Evolutionary conservation across 2,329 filamentous ascomycete species (phyloP), one percentile per base, ranked within the genome.

Genomic region (Lachnellula hyalina): DNA sequence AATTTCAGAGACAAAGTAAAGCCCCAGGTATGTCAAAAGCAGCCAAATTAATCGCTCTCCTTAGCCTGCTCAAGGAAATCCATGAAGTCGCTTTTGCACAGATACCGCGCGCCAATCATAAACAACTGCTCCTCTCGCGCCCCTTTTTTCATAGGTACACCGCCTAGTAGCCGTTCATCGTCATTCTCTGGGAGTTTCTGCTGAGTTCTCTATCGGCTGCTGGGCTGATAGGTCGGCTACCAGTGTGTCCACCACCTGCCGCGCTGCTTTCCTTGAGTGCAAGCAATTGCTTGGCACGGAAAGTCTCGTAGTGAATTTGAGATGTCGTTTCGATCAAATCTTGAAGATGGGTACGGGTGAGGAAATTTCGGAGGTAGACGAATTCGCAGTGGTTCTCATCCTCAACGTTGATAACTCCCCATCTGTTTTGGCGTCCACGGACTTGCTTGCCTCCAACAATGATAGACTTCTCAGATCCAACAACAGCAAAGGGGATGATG

Each of bases 351-450:
- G 94, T 97, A 71, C 94, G 90, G 67, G 95, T 96, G 62, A 99
- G 84, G 84, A 99, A 99, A 82, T 99, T 93, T 72, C 94, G 87
- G 60, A 99, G 85, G 75, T 96, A 96, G 71, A 97, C 87, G 70
- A 99, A 99, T 83, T 99, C 94, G 84, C 94, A 99, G 81, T 99
- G 94, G 77, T 87, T 95, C 81, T 99, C 94, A 67, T 99, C 93
- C 78, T 99, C 94, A 67, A 99, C 93, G 71, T 99, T 99, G 81
- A 99, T 97, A 63, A 97, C 89, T 67, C 94, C 94, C 94, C 94
- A 99, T 75, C 94, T 86, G 83, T 97, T 99, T 77, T 99, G 94
- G 70, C 94, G 92, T 64, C 92, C 94, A 63, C 92, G 91, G 62
- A 99, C 94, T 77, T 96, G 90, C 81, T 96, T 93, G 75, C 94